phyloP scores from a whole-genome alignment of 2,329 filamentous ascomycete genomes.

The Fusarium lateritium region DNA sequence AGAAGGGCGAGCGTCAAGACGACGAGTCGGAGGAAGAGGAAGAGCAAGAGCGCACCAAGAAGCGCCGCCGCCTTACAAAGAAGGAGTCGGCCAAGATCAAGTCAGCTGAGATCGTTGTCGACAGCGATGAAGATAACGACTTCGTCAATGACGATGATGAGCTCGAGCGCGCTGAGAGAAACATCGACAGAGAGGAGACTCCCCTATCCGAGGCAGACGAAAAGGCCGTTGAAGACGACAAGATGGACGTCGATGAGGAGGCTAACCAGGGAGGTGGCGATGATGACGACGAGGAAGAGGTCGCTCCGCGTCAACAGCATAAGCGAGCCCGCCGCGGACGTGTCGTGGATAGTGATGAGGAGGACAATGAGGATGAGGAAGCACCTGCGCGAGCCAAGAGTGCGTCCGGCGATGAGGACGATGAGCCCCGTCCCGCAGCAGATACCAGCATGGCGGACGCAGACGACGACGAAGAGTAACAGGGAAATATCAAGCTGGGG shows the following conservation, averaged over 20 bases:
- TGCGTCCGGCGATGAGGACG: conserved; percentile 46
- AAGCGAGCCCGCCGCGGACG: conserved; percentile 66
- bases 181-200: conserved; percentile 56
- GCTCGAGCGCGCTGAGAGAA: conserved; percentile 63
- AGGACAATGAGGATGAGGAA: conserved; percentile 54
- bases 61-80: conserved; percentile 72
- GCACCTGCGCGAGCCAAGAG: conserved; percentile 35
- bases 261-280: conserved; percentile 57
- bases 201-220: conserved; percentile 57
- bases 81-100: conserved; percentile 78
- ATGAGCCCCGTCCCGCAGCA: conserved; percentile 48
- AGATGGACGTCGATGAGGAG: conserved; percentile 68
- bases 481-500: conserved; percentile 7
- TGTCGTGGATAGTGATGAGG: conserved; percentile 70
- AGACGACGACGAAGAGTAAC: conserved; percentile 51
- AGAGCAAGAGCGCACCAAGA: conserved; percentile 67
- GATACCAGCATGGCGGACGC: conserved; percentile 61
- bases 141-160: conserved; percentile 59
- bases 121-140: conserved; percentile 73
- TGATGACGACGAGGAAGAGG: conserved; percentile 67
- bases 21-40: conserved; percentile 63
- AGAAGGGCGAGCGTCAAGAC: conserved; percentile 57
- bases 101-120: conserved; percentile 85
- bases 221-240: conserved; percentile 57
- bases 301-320: conserved; percentile 58